Evolutionary conservation across 2,329 filamentous ascomycete genomes (phyloP).

Genomic region (Microascus cirrosus): DNA sequence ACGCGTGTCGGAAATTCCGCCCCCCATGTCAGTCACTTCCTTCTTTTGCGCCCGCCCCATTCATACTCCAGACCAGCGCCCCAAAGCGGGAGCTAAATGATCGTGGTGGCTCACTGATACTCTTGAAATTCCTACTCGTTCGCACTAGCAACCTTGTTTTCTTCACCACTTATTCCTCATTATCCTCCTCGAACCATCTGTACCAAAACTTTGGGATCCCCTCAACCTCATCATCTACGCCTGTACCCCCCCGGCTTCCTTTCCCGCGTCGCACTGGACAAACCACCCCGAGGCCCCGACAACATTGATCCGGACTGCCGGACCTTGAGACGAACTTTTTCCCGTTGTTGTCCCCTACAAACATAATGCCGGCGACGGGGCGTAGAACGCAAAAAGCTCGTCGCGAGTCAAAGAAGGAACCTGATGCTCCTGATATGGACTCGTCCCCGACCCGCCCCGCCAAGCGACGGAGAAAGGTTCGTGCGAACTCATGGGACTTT

Average conservation of each 20-base stretch:
- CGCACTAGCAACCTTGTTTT: background rate
- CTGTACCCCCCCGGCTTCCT: background rate
- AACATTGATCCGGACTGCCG: no score
- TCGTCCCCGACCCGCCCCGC: slow-evolving; percentile 51
- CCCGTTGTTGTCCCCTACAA: background rate
- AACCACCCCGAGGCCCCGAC: background rate
- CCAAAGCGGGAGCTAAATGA: background rate
- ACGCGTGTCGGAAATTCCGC: background rate
- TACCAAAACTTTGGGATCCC: background rate
- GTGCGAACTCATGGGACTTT: slow-evolving; percentile 3
- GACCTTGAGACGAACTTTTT: background rate
- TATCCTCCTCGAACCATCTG: background rate
- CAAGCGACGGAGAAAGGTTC: slow-evolving; percentile 54
- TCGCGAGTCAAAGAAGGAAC: slow-evolving; percentile 17
- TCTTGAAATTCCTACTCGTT: background rate
- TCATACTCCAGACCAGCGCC: background rate
- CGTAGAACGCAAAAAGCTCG: slow-evolving; percentile 4
- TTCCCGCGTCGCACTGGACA: background rate
- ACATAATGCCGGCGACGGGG: slow-evolving; percentile 3
- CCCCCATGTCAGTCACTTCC: background rate
- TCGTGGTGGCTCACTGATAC: background rate
- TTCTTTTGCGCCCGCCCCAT: background rate
- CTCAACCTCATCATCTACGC: background rate
- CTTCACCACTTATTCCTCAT: background rate
- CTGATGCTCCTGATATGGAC: slow-evolving; percentile 25